Evolutionary conservation across 108 stramenopile genomes (phyloP).

Genomic region (Epipyxis sp.): DNA sequence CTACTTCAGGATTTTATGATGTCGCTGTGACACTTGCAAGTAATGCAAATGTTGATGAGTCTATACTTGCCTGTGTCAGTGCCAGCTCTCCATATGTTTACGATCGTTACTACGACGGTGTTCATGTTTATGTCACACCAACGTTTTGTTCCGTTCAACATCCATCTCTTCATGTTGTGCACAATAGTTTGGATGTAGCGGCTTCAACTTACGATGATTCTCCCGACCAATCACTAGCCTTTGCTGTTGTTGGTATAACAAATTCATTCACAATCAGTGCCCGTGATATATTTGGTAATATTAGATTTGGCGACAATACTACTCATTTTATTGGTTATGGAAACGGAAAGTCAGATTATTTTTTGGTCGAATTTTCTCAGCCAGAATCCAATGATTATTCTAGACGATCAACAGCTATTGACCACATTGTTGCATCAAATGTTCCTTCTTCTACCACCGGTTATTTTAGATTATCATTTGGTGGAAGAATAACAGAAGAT

Average conservation of each 20-base stretch:
- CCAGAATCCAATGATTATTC: not conserved
- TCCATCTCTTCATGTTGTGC: conserved; percentile 57
- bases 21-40: conserved; percentile 57
- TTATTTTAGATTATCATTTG: conserved; percentile 21
- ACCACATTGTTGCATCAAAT: not conserved
- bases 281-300: conserved; percentile 73
- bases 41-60: not conserved
- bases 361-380: conserved; percentile 50
- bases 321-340: conserved; percentile 54
- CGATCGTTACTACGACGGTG: conserved; percentile 63
- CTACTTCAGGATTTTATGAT: conserved; percentile 62
- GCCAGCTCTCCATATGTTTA: conserved; percentile 23
- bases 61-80: not conserved
- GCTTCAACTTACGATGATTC: conserved; percentile 53
- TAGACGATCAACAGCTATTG: conserved; percentile 1
- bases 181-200: conserved; percentile 63
- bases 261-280: conserved; percentile 60
- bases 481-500: conserved; percentile 24
- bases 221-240: conserved; percentile 41
- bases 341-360: conserved; percentile 65
- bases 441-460: not conserved
- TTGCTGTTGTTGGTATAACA: conserved; percentile 60
- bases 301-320: conserved; percentile 50
- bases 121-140: conserved; percentile 56
- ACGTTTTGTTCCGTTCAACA: conserved; percentile 53